Evolutionary conservation across 805 yeast genomes (phyloP).

Genomic region (Wickerhamomyces kurtzmanii): DNA sequence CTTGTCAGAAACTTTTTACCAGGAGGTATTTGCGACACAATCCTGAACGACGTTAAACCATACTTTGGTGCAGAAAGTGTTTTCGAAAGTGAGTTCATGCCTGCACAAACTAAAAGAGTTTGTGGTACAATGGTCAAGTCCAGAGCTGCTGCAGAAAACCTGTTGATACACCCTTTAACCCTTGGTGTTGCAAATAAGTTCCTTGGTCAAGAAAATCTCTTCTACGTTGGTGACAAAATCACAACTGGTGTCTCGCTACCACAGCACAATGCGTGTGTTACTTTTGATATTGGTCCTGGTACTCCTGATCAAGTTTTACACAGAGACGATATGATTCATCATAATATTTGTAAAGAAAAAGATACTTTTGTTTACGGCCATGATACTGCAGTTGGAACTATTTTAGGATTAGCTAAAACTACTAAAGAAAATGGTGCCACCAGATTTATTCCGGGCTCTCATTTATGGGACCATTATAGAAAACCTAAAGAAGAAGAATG

Average conservation of each 20-base stretch:
- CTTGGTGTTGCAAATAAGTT: slow-evolving; percentile 3
- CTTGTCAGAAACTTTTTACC: slow-evolving; percentile 8
- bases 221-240: slow-evolving; percentile 4
- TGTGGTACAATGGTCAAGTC: slow-evolving; percentile 8
- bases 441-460: slow-evolving; percentile 23
- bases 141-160: slow-evolving; percentile 3
- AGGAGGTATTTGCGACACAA: slow-evolving; percentile 4
- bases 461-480: slow-evolving; percentile 20
- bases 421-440: slow-evolving; percentile 21
- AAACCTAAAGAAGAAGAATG: slow-evolving; percentile 13
- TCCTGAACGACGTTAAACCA: slow-evolving; percentile 9
- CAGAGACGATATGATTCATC: slow-evolving; percentile 15
- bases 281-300: slow-evolving; percentile 15
- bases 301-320: slow-evolving; percentile 13
- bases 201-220: slow-evolving; percentile 3
- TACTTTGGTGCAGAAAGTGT: slow-evolving; percentile 8
- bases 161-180: slow-evolving; percentile 3
- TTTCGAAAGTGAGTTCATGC: slow-evolving; percentile 12
- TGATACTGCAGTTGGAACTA: too few species aligned
- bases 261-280: slow-evolving; percentile 11
- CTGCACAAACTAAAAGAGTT: slow-evolving; percentile 10
- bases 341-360: too few species aligned
- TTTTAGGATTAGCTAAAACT: too few species aligned
- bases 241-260: slow-evolving; percentile 8
- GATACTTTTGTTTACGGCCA: too few species aligned